Base-by-base conservation (phyloP, 2,329 filamentous ascomycete species). In the Clarireedia sp. region DNA sequence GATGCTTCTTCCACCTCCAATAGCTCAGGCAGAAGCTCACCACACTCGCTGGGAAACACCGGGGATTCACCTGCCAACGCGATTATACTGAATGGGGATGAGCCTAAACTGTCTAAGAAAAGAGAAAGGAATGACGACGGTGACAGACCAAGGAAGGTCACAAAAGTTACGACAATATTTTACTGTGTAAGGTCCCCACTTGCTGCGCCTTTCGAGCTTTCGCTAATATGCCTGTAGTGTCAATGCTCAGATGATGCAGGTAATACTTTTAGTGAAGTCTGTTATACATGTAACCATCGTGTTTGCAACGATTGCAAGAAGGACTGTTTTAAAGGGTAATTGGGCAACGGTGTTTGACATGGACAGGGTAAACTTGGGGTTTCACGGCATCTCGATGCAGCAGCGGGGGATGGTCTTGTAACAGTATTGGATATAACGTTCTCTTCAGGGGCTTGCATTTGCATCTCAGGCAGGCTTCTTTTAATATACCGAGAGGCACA, bases 231-330 rank as follows among this genome's bases (percentile, higher is more conserved):
- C 3, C n/a, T 37, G 43, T n/a, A 65, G 63, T 65, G 60, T 37
- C 58, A 62, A 43, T 65, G 63, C 48, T 19, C 51, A 5, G 46
- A 53, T n/a, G 53, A 43, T 29, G 56, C 60, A 12, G 63, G 62
- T 26, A 47, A 62, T 33, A 48, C 60, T 17, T 45, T 46, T n/a
- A 57, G 50, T 8, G 63, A 60, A 26, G 55, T 47, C 4, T 51
- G 44, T 40, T 63, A 59, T 48, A 23, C 51, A 5, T 56, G 56
- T 37, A 45, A 33, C 16, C 62, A 64, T 48, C 19, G 38, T 10
- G 62, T 61, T 44, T 65, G 62, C 17, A 33, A 45, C 14, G 47
- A 53, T 38, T 63, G 60, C 36, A 26, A 47, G 10, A 21, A 26
- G 10, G 51, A 57, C 17, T 40, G 26, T 24, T 19, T 26, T 24